Evolutionary conservation across 2,329 filamentous ascomycete species (phyloP).

Genomic region (Magnaporthiopsis rhizophila): DNA sequence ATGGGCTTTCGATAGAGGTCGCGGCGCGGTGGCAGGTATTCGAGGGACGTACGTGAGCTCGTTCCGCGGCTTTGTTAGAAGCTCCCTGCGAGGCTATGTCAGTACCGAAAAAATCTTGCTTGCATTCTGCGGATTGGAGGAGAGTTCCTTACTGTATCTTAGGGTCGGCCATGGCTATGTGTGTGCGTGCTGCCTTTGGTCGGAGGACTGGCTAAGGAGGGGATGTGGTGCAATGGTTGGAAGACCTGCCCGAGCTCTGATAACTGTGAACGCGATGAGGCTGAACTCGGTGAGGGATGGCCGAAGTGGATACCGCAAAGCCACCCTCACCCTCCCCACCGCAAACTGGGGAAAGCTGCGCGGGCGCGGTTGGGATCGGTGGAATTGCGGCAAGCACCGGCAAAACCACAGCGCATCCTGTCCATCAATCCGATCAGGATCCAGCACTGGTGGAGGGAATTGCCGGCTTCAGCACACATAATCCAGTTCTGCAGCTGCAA

Average conservation of each 20-base stretch:
- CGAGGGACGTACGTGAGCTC: constrained; percentile 75
- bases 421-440: not conserved
- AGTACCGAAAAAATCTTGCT: constrained; percentile 19
- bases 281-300: not conserved
- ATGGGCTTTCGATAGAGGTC: constrained; percentile 10
- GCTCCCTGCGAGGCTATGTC: constrained; percentile 53
- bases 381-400: not conserved
- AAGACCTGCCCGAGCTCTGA: not conserved
- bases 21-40: not conserved
- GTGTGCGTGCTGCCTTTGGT: not conserved
- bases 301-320: not conserved
- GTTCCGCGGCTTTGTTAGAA: constrained; percentile 78
- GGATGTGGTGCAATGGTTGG: not conserved
- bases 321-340: not conserved
- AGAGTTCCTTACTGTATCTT: constrained; percentile 58
- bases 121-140: constrained; percentile 10
- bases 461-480: not conserved
- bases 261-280: constrained; percentile 1
- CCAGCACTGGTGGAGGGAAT: not conserved
- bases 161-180: constrained; percentile 50
- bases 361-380: constrained; percentile 1
- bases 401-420: not conserved
- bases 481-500: not conserved
- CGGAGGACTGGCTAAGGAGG: constrained; percentile 1
- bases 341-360: not conserved